phyloP scores from a whole-genome alignment of 805 yeast genomes.

The Diddensiella santjacobensis region DNA sequence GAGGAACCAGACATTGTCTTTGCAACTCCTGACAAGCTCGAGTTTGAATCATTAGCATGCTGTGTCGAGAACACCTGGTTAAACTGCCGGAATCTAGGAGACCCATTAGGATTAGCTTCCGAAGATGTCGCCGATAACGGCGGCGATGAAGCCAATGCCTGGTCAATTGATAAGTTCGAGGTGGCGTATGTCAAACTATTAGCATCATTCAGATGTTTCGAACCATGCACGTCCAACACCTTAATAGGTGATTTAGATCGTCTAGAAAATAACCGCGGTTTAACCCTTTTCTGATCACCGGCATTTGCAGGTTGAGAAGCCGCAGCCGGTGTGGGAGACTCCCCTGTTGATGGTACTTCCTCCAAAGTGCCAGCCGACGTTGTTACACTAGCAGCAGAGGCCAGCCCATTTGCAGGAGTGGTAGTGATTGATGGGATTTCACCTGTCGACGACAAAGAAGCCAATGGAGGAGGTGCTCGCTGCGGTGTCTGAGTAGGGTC shows the following conservation, averaged over 20 bases:
- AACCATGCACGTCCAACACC: background rate
- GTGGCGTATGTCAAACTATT: constrained; percentile 2
- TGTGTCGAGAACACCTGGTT: constrained; percentile 9
- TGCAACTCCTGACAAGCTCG: constrained; percentile 14
- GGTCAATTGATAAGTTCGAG: constrained; percentile 22
- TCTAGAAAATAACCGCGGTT: constrained; percentile 15
- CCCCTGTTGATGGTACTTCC: background rate
- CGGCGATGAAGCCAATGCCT: constrained; percentile 20
- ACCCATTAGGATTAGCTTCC: background rate
- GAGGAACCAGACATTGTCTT: constrained; percentile 19
- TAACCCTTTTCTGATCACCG: constrained; percentile 5
- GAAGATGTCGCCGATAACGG: constrained; percentile 8
- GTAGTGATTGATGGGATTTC: background rate
- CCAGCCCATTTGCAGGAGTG: background rate
- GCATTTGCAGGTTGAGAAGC: background rate
- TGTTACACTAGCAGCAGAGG: background rate
- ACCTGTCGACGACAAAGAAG: background rate
- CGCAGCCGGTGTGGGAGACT: background rate
- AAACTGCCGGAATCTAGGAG: constrained; percentile 10
- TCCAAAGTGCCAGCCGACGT: background rate
- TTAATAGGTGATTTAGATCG: constrained; percentile 18
- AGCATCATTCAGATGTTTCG: background rate
- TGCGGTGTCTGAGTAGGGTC: background rate
- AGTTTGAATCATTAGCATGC: constrained; percentile 21
- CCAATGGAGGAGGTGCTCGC: background rate